Evolutionary conservation across 495 filamentous ascomycete species (phyloP).

Genomic region (Podospora fimiseda): DNA sequence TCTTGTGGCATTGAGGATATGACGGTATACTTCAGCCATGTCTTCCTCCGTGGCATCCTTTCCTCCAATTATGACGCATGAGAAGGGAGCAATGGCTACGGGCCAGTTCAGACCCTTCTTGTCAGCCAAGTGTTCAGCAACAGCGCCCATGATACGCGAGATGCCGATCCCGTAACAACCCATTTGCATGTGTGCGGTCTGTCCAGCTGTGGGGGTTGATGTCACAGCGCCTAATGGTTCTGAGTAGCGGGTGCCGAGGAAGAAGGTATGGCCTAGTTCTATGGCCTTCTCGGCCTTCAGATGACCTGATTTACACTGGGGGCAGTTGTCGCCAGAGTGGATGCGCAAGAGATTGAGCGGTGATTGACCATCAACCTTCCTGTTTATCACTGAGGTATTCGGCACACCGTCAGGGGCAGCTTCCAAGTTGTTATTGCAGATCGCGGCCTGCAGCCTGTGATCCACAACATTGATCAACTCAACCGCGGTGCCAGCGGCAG

Average conservation of each 20-base stretch:
- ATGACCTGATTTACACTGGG: constrained; percentile 55
- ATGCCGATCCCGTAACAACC: constrained; percentile 95
- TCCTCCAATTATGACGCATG: constrained; percentile 61
- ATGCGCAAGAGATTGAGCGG: constrained; percentile 57
- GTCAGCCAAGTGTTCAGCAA: constrained; percentile 69
- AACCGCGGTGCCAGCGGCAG: constrained; percentile 10
- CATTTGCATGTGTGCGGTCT: constrained; percentile 65
- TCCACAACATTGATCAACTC: constrained; percentile 51
- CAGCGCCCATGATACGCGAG: constrained; percentile 81
- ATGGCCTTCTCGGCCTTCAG: constrained; percentile 67
- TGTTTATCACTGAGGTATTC: constrained; percentile 2
- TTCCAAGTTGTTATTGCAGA: too few relatives aligned
- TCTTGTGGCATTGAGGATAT: constrained; percentile 3
- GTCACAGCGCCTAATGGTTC: constrained; percentile 61
- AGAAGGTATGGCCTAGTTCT: constrained; percentile 92
- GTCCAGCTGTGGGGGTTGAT: constrained; percentile 24
- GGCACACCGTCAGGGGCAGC: too few relatives aligned
- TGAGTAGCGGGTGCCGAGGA: constrained; percentile 85
- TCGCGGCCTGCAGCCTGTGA: too few relatives aligned
- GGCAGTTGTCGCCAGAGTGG: constrained; percentile 63
- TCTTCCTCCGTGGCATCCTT: constrained; percentile 45
- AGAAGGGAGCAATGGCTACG: constrained; percentile 74
- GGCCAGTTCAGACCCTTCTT: constrained; percentile 84
- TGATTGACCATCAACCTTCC: constrained; percentile 6
- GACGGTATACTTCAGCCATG: constrained; percentile 52